These are phyloP conservation scores for Scleroderma bovista DNA, from an alignment of 768 basidiomycete species.

Conservation along the genomic window DNA sequence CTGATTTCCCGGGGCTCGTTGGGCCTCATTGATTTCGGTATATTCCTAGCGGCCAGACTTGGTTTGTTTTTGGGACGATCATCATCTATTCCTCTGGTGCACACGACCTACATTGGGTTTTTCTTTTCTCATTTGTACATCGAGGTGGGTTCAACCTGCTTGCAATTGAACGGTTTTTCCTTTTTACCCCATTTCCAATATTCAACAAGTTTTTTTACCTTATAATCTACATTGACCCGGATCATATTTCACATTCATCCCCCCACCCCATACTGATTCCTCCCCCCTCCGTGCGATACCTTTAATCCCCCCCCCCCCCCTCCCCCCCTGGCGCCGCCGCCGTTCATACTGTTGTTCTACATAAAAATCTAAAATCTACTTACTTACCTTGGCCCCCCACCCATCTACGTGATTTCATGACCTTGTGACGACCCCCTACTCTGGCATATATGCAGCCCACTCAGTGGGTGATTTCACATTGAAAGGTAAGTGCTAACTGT, in stretches of 20 bases:
- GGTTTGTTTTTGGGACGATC: constrained; percentile 29
- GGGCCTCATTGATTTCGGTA: constrained; percentile 5
- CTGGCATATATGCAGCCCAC: too few relatives aligned
- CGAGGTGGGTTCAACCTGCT: neutral
- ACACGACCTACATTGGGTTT: too few relatives aligned
- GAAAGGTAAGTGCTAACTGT: too few relatives aligned
- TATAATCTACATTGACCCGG: neutral
- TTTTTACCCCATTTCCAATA: neutral
- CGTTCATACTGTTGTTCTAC: constrained; percentile 6
- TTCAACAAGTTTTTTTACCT: neutral
- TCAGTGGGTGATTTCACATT: too few relatives aligned
- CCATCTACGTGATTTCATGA: too few relatives aligned
- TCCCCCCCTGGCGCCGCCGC: too few relatives aligned
- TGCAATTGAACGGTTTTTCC: neutral
- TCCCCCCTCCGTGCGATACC: constrained; percentile 6
- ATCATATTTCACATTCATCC: neutral
- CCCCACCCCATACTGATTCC: neutral
- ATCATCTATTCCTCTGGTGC: constrained; percentile 12
- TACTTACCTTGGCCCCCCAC: too few relatives aligned
- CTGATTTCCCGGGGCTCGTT: constrained; percentile 27
- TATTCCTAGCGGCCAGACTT: constrained; percentile 20
- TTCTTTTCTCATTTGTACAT: neutral
- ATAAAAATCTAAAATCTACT: too few relatives aligned
- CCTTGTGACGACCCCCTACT: too few relatives aligned
- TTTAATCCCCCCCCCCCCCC: constrained; percentile 11